phyloP scores from a whole-genome alignment of 139 green algal species.

The Chlorella sp. region DNA sequence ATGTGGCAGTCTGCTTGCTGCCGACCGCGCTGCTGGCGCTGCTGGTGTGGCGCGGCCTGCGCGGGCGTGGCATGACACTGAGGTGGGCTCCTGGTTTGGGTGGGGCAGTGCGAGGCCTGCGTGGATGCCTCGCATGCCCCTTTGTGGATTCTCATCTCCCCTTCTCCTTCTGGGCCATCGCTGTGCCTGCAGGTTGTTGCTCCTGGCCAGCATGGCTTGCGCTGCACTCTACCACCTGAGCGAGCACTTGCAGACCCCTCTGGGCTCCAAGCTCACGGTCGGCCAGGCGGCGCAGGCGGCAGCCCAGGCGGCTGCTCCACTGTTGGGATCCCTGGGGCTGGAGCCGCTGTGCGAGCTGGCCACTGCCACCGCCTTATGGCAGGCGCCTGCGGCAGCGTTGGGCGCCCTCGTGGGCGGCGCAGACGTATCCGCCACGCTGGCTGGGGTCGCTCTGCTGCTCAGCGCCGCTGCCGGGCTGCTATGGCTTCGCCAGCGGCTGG shows the following conservation, averaged over 20 bases:
- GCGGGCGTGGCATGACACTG: background rate
- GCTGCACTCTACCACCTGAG: slow-evolving; percentile 1
- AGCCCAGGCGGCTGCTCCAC: too few species aligned
- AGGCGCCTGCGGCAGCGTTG: too few species aligned
- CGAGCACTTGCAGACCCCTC: background rate
- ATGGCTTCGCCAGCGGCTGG: background rate
- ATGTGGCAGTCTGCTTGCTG: background rate
- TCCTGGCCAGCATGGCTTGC: slow-evolving; percentile 1
- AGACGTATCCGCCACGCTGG: too few species aligned
- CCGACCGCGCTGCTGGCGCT: background rate
- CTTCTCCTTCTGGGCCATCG: background rate
- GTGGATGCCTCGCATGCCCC: background rate
- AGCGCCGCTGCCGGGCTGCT: too few species aligned
- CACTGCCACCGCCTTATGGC: too few species aligned
- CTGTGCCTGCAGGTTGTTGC: background rate
- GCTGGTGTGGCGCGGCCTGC: background rate
- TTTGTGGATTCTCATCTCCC: too few species aligned
- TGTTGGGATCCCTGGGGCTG: too few species aligned
- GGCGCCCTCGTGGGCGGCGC: too few species aligned
- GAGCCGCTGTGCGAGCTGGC: too few species aligned
- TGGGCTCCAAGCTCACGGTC: background rate
- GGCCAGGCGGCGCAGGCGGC: background rate
- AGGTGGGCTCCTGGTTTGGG: background rate
- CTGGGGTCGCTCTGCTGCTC: background rate
- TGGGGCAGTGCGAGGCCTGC: too few species aligned